Base-by-base conservation (phyloP, 140 eudicot species). In the Ambrosia hybrid region DNA sequence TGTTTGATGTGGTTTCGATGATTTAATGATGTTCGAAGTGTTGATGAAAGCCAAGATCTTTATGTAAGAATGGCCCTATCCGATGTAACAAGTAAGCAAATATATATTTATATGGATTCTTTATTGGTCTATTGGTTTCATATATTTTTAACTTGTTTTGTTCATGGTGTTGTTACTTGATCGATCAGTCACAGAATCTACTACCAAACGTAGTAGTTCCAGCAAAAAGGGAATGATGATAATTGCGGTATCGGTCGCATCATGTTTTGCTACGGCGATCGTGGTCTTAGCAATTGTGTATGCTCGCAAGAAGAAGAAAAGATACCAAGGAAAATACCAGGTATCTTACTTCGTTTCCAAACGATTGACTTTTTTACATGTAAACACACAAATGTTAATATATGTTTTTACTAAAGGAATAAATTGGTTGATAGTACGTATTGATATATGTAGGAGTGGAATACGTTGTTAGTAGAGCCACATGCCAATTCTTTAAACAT, bases 51-150 rank as follows among this genome's bases (percentile, higher is more conserved):
- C 62, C 77, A 73, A 8, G 70, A 61, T 73, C 62, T 73, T 33
- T 73, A 73, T 0, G 77, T 73, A n/a, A 62, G 77, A 61, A 49
- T 73, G 77, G 77, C 70, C 12, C 0, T 9, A 16, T 73, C 77
- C 30, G 77, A 73, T 13, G 5, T 62, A 49, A 30, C 70, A 46
- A 73, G 77, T 73, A 73, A 73, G 77, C 30, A 21, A 21, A 21
- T 13, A 57, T 37, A 10, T 9, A 17, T 8, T 33, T 10, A 5
- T 57, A 70, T 46, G 11, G 52, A 46, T 46, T 46, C n/a, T 46
- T 46, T n/a, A n/a, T 46, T 2, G 52, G n/a, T 9, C 9, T 46
- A 46, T 2, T 8, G 13, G n/a, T 46, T 46, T 46, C 52, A 9
- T 46, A 9, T 1, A 1, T 46, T 39, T 4, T 9, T 74, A 10